Conservation (phyloP, 2,329 filamentous ascomycete species). For the Allantophomopsis cytisporea region DNA sequence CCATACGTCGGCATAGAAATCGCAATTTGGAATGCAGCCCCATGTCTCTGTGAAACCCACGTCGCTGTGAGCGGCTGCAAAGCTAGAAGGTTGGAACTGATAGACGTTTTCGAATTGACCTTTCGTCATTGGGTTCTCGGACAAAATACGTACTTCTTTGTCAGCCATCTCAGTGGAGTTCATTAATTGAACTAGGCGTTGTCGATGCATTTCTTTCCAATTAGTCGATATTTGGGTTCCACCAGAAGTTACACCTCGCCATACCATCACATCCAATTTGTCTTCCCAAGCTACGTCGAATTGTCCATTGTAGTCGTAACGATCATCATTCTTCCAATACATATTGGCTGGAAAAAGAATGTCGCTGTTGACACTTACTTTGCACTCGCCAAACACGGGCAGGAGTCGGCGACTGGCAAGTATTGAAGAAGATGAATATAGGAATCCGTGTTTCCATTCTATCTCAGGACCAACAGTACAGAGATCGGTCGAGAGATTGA, state of each 20-base stretch:
- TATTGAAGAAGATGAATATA: conserved; percentile 38
- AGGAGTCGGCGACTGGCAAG: conserved; percentile 38
- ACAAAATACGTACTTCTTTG: conserved; percentile 21
- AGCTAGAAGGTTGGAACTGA: conserved; percentile 26
- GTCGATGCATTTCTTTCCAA: conserved; percentile 41
- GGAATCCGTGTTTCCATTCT: conserved; percentile 36
- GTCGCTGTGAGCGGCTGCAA: conserved; percentile 17
- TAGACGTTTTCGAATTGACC: conserved; percentile 24
- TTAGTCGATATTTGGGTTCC: conserved; percentile 33
- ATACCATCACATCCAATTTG: conserved; percentile 42
- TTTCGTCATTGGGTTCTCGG: conserved; percentile 17
- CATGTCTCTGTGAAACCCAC: conserved; percentile 21
- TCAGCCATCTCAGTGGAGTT: conserved; percentile 32
- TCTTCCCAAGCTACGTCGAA: conserved; percentile 43
- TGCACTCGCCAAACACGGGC: conserved; percentile 49
- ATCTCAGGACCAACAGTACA: conserved; percentile 39
- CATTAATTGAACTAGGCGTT: conserved; percentile 40
- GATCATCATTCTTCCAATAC: conserved; percentile 44
- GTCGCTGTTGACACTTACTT: conserved; percentile 48
- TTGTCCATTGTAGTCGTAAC: conserved; percentile 40
- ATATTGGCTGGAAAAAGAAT: conserved; percentile 51
- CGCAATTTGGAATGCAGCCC: conserved; percentile 29
- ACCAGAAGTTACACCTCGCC: conserved; percentile 53
- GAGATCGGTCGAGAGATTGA: conserved; percentile 41
- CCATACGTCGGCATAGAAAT: conserved; percentile 31